These are phyloP conservation scores for Gnomoniopsis sp. DNA, from an alignment of 2,329 filamentous ascomycete species.

Conservation along the genomic window DNA sequence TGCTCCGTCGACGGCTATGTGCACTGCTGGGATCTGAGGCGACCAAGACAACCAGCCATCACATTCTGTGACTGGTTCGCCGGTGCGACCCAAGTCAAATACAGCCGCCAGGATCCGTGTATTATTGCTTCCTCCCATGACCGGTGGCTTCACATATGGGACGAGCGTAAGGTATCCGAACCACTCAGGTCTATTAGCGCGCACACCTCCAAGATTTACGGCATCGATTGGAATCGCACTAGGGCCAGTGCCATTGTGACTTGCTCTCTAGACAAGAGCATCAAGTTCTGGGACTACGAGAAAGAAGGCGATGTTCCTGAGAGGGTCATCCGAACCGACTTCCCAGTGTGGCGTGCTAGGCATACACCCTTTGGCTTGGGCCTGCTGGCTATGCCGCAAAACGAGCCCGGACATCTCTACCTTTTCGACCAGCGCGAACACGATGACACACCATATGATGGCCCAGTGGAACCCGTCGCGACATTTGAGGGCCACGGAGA, in stretches of 20 bases:
- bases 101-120: conserved; percentile 82
- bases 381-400: conserved; percentile 86
- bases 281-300: conserved; percentile 87
- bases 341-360: conserved; percentile 86
- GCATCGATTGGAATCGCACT: conserved; percentile 88
- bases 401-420: conserved; percentile 79
- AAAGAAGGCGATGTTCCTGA: conserved; percentile 63
- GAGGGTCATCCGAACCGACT: conserved; percentile 75
- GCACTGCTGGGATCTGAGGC: conserved; percentile 85
- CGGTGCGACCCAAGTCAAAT: conserved; percentile 92
- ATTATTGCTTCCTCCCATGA: conserved; percentile 90
- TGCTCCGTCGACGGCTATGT: conserved; percentile 93
- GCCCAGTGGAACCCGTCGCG: conserved; percentile 45
- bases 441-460: conserved; percentile 41
- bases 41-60: conserved; percentile 67
- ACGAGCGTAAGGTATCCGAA: conserved; percentile 73
- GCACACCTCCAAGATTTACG: conserved; percentile 91
- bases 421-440: conserved; percentile 68
- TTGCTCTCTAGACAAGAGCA: conserved; percentile 86
- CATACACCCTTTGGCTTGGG: conserved; percentile 89
- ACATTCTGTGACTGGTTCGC: conserved; percentile 92
- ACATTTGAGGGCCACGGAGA: conserved; percentile 60
- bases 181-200: conserved; percentile 83
- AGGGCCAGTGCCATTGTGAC: conserved; percentile 71
- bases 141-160: conserved; percentile 84